phyloP scores from a whole-genome alignment of 2,329 filamentous ascomycete genomes.

The Aspergillus terreus region DNA sequence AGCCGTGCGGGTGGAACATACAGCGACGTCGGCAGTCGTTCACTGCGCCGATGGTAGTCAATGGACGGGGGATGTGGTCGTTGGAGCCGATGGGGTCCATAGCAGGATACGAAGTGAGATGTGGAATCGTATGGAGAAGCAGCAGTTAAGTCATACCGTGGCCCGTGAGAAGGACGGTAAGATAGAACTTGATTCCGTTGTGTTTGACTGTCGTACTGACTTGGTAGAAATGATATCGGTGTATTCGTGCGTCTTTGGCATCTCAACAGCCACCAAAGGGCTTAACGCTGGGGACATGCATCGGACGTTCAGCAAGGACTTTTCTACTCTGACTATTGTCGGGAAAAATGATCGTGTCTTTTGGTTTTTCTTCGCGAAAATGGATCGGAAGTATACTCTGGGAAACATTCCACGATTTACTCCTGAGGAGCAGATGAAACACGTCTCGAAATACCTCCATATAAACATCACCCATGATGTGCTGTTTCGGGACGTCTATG shows the following conservation, averaged over 20 bases:
- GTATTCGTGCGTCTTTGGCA: constrained; percentile 27
- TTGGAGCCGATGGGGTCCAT: constrained; percentile 43
- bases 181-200: neutral
- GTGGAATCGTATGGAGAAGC: constrained; percentile 11
- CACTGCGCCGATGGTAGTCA: constrained; percentile 30
- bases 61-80: constrained; percentile 34
- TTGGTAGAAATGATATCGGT: constrained; percentile 12
- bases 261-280: constrained; percentile 13
- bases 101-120: constrained; percentile 36
- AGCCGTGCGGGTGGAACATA: neutral
- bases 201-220: too few species aligned
- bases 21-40: constrained; percentile 13
- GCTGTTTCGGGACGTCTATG: neutral
- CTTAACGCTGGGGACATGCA: constrained; percentile 12
- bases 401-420: constrained; percentile 6
- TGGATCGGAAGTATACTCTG: constrained; percentile 15
- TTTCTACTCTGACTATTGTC: constrained; percentile 12
- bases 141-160: neutral
- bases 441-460: neutral
- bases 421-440: neutral
- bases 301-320: constrained; percentile 7
- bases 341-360: constrained; percentile 19
- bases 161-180: constrained; percentile 2
- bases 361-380: constrained; percentile 22
- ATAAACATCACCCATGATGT: neutral